Base-by-base conservation (phyloP, 345 rosid genomes). In the Eucalyptus virginea region DNA sequence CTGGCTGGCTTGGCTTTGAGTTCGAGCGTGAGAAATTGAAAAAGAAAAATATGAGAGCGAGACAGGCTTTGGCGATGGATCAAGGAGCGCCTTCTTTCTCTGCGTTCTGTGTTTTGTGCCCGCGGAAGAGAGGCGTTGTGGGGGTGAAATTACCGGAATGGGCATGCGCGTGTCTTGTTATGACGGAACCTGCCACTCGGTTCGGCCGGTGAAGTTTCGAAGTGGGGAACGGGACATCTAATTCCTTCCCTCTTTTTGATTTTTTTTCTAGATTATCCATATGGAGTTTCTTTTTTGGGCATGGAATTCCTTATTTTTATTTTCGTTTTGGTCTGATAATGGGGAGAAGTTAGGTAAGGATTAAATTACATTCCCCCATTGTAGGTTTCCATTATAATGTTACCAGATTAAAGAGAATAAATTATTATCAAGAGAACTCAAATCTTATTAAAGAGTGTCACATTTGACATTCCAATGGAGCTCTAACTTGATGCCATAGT, bases 371-470 rank as follows among this genome's bases (percentile, higher is more conserved):
- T 62, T 28, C 18, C 69, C 32, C 32, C 0, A 3, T 28, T 1
- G 9, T 30, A 12, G 32, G n/a, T 62, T 30, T 28, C 8, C 0
- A 6, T 30, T 12, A 30, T 28, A 62, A 12, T 6, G 18, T 30
- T 30, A 62, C 32, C 4, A 0, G 0, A 62, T 28, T 12, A 13
- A 3, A 28, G 7, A 30, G 34, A 3, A 13, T 6, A 12, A 12
- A 28, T 6, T 12, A 13, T 62, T 30, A 14, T 13, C 0, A 1
- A 26, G 0, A 3, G 0, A 11, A 60, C 0, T 62, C 1, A 7
- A 58, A 26, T 14, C 6, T 58, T 2, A 1, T 1, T 26, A 24
- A 1, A 19, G 2, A 54, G 1, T 21, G 11, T 7, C 1, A 1
- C 4, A 0, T 54, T 54, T 4, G 11, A 54, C 2, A 54, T 54